A percentile compares a stretch with the other conserved stretches of the same genome.
These are phyloP conservation scores for Pachyrhizus erosus DNA, from an alignment of 306 rosid genomes.

Conservation along the genomic window DNA sequence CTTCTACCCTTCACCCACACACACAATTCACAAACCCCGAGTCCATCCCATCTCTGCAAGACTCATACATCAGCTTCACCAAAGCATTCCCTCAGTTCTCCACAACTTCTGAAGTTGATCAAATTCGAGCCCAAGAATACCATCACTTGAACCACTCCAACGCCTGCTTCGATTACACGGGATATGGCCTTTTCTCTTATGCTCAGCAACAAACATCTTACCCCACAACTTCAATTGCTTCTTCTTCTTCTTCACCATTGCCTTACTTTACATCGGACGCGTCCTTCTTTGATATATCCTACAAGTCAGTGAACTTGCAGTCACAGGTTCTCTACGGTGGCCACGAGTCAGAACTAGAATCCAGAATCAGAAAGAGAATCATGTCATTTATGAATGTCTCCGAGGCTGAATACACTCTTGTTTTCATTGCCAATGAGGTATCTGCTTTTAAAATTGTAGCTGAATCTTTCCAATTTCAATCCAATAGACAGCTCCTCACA, in stretches of 20 bases:
- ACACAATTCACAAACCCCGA: constrained; percentile 79
- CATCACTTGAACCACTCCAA: constrained; percentile 66
- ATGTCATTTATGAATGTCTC: constrained; percentile 83
- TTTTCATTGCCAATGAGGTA: constrained; percentile 78
- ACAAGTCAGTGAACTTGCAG: constrained; percentile 67
- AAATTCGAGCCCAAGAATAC: constrained; percentile 67
- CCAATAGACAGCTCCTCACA: constrained; percentile 67
- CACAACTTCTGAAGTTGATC: constrained; percentile 54
- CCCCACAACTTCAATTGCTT: constrained; percentile 28
- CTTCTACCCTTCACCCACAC: constrained; percentile 60
- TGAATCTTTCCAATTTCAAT: constrained; percentile 72
- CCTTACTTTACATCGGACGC: constrained; percentile 41
- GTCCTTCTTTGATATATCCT: constrained; percentile 58
- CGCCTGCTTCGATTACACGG: constrained; percentile 77
- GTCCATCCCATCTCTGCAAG: constrained; percentile 68
- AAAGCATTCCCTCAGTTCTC: constrained; percentile 61
- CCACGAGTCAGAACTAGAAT: constrained; percentile 68
- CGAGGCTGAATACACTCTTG: constrained; percentile 68
- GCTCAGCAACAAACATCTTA: constrained; percentile 47
- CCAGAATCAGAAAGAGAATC: constrained; percentile 58
- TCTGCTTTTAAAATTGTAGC: constrained; percentile 78
- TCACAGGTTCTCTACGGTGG: constrained; percentile 60
- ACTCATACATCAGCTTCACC: constrained; percentile 60
- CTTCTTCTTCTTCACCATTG: constrained; percentile 31
- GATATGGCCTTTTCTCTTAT: constrained; percentile 81